Conservation (phyloP, 352 stramenopile species). For the Globisporangium apiculatum region DNA sequence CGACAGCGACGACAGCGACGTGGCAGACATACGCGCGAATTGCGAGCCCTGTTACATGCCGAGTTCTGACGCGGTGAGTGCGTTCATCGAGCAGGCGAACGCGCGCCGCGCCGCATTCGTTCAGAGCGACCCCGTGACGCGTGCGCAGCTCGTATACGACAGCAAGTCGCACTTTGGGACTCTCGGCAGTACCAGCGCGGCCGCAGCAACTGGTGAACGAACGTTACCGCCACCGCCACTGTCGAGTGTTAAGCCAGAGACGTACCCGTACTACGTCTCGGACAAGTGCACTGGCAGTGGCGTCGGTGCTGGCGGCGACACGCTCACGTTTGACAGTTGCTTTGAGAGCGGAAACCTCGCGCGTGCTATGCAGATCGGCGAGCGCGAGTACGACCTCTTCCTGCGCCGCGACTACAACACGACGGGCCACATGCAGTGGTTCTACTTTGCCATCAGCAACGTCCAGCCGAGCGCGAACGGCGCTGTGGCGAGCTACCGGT, state of each 20-base stretch:
- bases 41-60: conserved; percentile 16
- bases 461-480: conserved; percentile 12
- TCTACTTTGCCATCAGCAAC: conserved; percentile 92
- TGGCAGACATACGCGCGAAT: background rate
- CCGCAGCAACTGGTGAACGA: too few relatives aligned
- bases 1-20: background rate
- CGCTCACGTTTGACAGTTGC: conserved; percentile 86
- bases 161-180: conserved; percentile 18
- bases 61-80: conserved; percentile 7
- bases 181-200: background rate
- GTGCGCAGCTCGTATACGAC: conserved; percentile 53
- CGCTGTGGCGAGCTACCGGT: conserved; percentile 44
- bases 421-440: conserved; percentile 87
- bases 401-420: conserved; percentile 85
- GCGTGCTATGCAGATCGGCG: conserved; percentile 71
- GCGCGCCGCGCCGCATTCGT: conserved; percentile 27
- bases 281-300: conserved; percentile 14
- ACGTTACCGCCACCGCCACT: too few relatives aligned
- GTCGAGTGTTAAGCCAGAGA: too few relatives aligned
- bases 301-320: conserved; percentile 13
- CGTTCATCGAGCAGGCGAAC: conserved; percentile 23
- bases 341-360: conserved; percentile 92
- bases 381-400: conserved; percentile 88
- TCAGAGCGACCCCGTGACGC: conserved; percentile 18
- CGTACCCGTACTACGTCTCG: conserved; percentile 31